Percentiles rank a stretch among this genome's conserved stretches.
Evolutionary conservation across 306 rosid species (phyloP).

Genomic region (Begonia fuchsioides): DNA sequence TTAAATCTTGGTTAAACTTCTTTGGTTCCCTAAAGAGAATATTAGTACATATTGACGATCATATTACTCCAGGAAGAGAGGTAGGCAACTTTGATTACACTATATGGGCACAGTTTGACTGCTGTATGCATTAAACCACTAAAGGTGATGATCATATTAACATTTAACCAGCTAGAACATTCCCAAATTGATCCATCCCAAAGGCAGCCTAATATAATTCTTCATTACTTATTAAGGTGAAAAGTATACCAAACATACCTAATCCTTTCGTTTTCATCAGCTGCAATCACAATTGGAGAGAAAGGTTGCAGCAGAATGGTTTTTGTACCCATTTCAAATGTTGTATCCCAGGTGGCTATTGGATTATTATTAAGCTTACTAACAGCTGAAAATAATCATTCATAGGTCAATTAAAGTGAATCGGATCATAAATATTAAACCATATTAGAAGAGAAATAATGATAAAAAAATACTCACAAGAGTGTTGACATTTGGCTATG

Average conservation of each 20-base stretch:
- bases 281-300: constrained; percentile 84
- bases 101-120: too few species aligned
- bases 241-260: constrained; percentile 31
- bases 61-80: too few species aligned
- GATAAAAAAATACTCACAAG: constrained; percentile 33
- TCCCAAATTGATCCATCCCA: neutral
- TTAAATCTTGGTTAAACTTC: too few species aligned
- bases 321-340: constrained; percentile 56
- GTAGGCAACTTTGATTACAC: too few species aligned
- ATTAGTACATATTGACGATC: too few species aligned
- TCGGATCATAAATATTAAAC: constrained; percentile 2
- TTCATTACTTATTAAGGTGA: too few species aligned
- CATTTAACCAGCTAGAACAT: neutral
- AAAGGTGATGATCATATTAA: too few species aligned
- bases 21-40: too few species aligned
- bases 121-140: too few species aligned
- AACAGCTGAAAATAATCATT: constrained; percentile 44
- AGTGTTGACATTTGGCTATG: constrained; percentile 82
- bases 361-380: constrained; percentile 68
- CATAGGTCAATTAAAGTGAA: constrained; percentile 4
- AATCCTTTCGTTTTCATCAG: constrained; percentile 87
- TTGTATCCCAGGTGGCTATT: constrained; percentile 87
- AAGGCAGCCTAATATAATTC: too few species aligned
- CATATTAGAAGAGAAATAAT: neutral
- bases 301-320: constrained; percentile 75